phyloP scores from a whole-genome alignment of 2,329 filamentous ascomycete genomes.

The Gnomoniopsis sp. region DNA sequence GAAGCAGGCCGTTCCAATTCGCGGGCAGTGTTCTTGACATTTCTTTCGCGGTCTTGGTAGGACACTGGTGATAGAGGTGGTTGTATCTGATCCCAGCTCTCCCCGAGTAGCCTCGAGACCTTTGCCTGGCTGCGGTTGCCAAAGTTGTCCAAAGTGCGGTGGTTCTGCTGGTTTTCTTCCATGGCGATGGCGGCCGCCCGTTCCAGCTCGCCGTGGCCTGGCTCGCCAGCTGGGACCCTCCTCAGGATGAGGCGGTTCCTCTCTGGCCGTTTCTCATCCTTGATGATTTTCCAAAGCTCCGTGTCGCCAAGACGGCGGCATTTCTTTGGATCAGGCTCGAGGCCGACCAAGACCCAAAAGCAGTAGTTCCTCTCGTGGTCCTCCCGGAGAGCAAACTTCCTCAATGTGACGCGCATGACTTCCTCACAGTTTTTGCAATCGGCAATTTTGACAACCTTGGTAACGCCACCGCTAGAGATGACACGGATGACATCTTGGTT shows the following conservation, averaged over 20 bases:
- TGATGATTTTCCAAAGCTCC: constrained; percentile 88
- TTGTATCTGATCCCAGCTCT: constrained; percentile 77
- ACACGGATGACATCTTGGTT: constrained; percentile 89
- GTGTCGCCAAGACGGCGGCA: constrained; percentile 81
- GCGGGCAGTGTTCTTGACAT: constrained; percentile 56
- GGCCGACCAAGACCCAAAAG: constrained; percentile 87
- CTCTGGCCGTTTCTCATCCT: constrained; percentile 79
- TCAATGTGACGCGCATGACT: constrained; percentile 82
- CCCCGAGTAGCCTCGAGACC: constrained; percentile 84
- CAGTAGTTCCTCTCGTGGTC: constrained; percentile 94
- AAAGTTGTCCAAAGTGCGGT: constrained; percentile 56
- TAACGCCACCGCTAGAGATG: constrained; percentile 86
- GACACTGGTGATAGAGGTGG: constrained; percentile 84
- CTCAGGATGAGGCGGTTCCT: constrained; percentile 86
- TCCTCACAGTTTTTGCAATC: constrained; percentile 90
- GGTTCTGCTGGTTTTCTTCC: constrained; percentile 76
- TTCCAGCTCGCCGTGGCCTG: constrained; percentile 80
- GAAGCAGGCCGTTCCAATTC: constrained; percentile 56
- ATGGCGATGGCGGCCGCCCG: constrained; percentile 84
- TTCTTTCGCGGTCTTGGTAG: constrained; percentile 65
- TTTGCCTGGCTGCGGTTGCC: constrained; percentile 82
- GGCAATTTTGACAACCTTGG: constrained; percentile 90
- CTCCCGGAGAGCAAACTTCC: constrained; percentile 84
- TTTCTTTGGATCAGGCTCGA: constrained; percentile 76
- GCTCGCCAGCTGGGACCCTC: constrained; percentile 89